These are phyloP conservation scores for Pseudopyrenochaeta lycopersici DNA, from an alignment of 2,329 filamentous ascomycete species.

Conservation along the genomic window DNA sequence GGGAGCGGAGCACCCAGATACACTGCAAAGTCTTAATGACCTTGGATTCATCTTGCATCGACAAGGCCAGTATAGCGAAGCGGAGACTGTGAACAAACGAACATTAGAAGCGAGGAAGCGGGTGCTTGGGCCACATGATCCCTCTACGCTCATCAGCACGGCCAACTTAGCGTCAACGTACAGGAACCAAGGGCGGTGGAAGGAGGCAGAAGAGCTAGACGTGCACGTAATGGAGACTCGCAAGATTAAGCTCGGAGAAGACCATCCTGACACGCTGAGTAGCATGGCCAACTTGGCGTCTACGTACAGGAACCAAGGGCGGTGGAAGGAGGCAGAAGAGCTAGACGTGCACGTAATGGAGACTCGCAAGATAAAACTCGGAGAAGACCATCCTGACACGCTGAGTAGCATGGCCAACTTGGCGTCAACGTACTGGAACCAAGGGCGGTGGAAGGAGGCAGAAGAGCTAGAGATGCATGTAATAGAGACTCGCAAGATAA, in stretches of 20 bases:
- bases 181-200: background rate
- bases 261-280: background rate
- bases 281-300: constrained; percentile 6
- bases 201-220: background rate
- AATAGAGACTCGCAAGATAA: background rate
- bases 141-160: constrained; percentile 2
- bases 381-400: background rate
- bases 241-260: background rate
- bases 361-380: background rate
- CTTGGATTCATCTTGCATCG: background rate
- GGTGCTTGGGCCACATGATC: constrained; percentile 8
- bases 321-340: background rate
- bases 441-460: background rate
- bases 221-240: background rate
- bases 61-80: constrained; percentile 10
- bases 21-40: constrained; percentile 1
- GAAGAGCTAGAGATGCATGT: background rate
- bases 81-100: background rate
- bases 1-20: constrained; percentile 3
- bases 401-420: constrained; percentile 6
- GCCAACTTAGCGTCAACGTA: background rate
- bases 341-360: background rate
- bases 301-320: background rate
- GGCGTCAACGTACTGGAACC: background rate
- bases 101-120: constrained; percentile 3